Evolutionary conservation across 805 yeast genomes (phyloP), one percentile per base, ranked within the genome.

Genomic region (Phaffomyces opuntiae): DNA sequence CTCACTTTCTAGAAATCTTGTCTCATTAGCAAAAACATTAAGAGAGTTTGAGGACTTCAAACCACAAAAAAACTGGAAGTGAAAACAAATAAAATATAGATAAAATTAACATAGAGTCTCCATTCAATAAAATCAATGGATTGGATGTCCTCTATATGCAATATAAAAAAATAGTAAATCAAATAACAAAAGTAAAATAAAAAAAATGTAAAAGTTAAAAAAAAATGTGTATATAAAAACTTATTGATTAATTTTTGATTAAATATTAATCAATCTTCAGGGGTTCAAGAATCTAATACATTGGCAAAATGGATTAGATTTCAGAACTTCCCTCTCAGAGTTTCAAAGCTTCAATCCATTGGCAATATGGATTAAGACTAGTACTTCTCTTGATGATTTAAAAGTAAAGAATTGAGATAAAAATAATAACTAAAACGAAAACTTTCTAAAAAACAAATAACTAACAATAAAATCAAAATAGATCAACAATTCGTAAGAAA

Each of bases 291-390:
- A 40, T 31, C 37, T 42, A 21, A 45, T 50, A 38, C 53, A 50
- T 50, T 48, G 51, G 53, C 38, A 50, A 46, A 41, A 50, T 50
- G 51, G 36, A 49, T 45, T 44, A 46, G 36, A 37, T 38, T 31
- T 13, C 24, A 39, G 48, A 42, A 49, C 50, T 44, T 19, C 31
- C 34, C 33, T 27, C 24, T 21, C 4, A 38, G 26, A 38, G 40
- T 38, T 35, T 26, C 45, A 42, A 27, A 21, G 25, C n/a, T 16
- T 7, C 33, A 42, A 31, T 29, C 17, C 43, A 40, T 40, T 40
- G 43, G 38, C 38, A 33, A 44, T 41, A 48, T 50, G 52, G 34
- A 46, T 46, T 43, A 38, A 36, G 35, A 38, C 24, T 8, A 39
- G 50, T 47, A 47, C 53, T 42, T 17, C 32, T 21, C 27, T 39